Percentiles rank a stretch among this genome's conserved stretches.
phyloP scores from a whole-genome alignment of 2,329 filamentous ascomycete genomes.

The Fusarium sp. region DNA sequence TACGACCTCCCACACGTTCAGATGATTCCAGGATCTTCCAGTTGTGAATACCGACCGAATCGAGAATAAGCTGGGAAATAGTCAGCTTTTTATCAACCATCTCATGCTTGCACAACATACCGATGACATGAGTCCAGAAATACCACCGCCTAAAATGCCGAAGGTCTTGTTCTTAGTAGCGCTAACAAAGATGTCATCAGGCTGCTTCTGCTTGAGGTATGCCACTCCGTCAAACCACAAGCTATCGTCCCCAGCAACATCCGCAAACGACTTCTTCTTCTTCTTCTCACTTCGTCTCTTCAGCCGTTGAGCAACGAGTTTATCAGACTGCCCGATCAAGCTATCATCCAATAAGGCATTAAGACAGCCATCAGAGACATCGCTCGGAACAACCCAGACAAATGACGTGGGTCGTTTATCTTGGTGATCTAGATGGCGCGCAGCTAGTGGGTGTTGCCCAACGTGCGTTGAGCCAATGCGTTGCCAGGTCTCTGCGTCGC shows the following conservation, averaged over 20 bases:
- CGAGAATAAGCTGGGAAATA: slow-evolving; percentile 49
- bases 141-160: slow-evolving; percentile 53
- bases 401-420: slow-evolving; percentile 33
- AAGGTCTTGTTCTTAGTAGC: slow-evolving; percentile 40
- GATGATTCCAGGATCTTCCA: slow-evolving; percentile 59
- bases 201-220: slow-evolving; percentile 43
- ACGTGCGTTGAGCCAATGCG: slow-evolving; percentile 39
- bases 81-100: no score
- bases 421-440: slow-evolving; percentile 34
- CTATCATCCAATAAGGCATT: slow-evolving; percentile 35
- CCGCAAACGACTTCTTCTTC: slow-evolving; percentile 12
- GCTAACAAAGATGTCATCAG: slow-evolving; percentile 37
- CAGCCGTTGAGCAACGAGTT: slow-evolving; percentile 2
- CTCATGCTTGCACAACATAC: no score
- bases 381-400: slow-evolving; percentile 34
- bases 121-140: slow-evolving; percentile 43
- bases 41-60: slow-evolving; percentile 57
- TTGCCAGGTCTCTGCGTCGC: slow-evolving; percentile 13
- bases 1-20: slow-evolving; percentile 55
- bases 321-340: slow-evolving; percentile 34
- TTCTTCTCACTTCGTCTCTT: background rate
- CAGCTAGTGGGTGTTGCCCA: slow-evolving; percentile 34
- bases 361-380: slow-evolving; percentile 29
- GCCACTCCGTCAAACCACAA: slow-evolving; percentile 44
- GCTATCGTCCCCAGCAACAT: background rate